phyloP scores from a whole-genome alignment of 139 green algal genomes.

The Chlorella sp. region DNA sequence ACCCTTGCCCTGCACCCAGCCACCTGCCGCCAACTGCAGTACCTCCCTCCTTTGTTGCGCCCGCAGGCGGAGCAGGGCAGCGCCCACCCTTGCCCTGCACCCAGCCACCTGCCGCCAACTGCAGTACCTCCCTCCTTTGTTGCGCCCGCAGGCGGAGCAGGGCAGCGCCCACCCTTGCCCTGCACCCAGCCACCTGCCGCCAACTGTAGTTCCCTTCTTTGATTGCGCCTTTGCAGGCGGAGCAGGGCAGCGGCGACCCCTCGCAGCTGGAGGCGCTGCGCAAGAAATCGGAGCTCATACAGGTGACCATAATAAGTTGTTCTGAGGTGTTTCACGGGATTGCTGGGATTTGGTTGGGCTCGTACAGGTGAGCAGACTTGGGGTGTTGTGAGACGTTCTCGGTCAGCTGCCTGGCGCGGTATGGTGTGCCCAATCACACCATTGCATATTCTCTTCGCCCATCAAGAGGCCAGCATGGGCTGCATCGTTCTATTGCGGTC shows the following conservation, averaged over 20 bases:
- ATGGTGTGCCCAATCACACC: too few species aligned
- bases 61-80: not conserved
- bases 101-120: not conserved
- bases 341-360: too few species aligned
- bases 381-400: too few species aligned
- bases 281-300: constrained; percentile 46
- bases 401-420: too few species aligned
- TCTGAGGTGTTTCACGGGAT: too few species aligned
- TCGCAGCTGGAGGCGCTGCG: constrained; percentile 19
- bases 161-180: not conserved
- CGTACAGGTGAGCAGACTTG: too few species aligned
- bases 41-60: not conserved
- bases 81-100: not conserved
- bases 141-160: constrained; percentile 9
- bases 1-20: not conserved
- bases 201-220: not conserved
- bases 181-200: not conserved
- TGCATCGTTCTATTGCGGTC: too few species aligned
- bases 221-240: not conserved
- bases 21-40: too few species aligned
- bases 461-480: too few species aligned
- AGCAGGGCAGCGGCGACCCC: not conserved
- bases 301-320: too few species aligned
- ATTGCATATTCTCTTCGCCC: too few species aligned
- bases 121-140: not conserved